A percentile compares a stretch with the other conserved stretches of the same genome.
Evolutionary conservation across 208 protist genomes (phyloP).

Genomic region (Leishmania aethiopica): DNA sequence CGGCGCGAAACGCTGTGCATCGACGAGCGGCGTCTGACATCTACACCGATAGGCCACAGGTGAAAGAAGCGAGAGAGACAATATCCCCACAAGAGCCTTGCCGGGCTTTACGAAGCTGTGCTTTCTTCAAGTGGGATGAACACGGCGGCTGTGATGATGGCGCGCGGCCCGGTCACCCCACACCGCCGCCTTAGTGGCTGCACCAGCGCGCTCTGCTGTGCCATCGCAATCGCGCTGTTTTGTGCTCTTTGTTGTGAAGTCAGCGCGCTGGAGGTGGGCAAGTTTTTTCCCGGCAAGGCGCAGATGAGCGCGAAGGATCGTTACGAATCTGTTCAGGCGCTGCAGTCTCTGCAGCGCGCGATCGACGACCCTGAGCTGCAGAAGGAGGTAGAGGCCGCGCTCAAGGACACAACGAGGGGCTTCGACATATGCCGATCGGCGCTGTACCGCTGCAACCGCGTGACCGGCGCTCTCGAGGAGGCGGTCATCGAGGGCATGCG

Average conservation of each 20-base stretch:
- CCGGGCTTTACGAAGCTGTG: neutral
- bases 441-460: conserved; percentile 17
- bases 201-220: neutral
- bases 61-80: neutral
- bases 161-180: neutral
- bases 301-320: neutral
- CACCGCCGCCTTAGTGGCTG: neutral
- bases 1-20: too few relatives aligned
- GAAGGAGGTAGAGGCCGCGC: neutral
- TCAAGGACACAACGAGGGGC: neutral
- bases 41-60: too few relatives aligned
- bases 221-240: neutral
- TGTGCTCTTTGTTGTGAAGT: conserved; percentile 3
- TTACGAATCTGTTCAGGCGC: neutral
- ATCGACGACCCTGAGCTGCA: neutral
- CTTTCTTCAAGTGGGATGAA: neutral
- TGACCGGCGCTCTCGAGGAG: neutral
- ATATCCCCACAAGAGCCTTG: neutral
- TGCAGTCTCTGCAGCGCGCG: neutral
- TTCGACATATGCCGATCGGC: conserved; percentile 6
- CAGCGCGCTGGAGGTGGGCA: neutral
- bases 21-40: neutral
- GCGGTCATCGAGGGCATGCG: conserved; percentile 1
- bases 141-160: neutral
- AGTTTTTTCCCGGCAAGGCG: neutral